phyloP scores from a whole-genome alignment of 805 yeast genomes.

The Suhomyces xylopsoci region DNA sequence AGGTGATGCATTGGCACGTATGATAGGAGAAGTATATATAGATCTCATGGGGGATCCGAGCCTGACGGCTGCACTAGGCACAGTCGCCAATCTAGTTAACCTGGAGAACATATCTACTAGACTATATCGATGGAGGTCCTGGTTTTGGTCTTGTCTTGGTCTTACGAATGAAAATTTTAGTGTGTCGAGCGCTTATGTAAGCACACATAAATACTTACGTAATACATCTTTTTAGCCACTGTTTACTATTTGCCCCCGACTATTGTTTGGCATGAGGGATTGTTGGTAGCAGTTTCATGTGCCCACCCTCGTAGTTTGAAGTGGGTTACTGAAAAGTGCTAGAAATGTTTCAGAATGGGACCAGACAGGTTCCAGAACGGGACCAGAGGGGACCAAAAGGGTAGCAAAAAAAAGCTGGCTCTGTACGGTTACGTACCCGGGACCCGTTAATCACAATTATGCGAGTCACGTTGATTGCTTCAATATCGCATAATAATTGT shows the following conservation, averaged over 20 bases:
- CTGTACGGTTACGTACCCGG: neutral
- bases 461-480: neutral
- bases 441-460: neutral
- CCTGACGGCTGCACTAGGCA: neutral
- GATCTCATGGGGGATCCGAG: neutral
- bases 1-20: conserved; percentile 6
- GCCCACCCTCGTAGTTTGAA: neutral
- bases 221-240: neutral
- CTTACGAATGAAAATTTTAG: neutral
- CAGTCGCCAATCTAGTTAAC: conserved; percentile 7
- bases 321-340: no score
- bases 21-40: neutral
- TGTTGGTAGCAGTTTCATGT: neutral
- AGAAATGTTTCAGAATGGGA: neutral
- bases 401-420: neutral
- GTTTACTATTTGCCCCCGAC: neutral
- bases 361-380: neutral
- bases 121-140: neutral
- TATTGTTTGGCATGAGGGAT: neutral
- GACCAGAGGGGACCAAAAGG: neutral
- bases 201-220: neutral
- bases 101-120: conserved; percentile 9
- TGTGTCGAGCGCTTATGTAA: neutral
- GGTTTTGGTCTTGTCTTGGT: neutral
- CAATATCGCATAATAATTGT: neutral